Base-by-base conservation (phyloP, 768 basidiomycete genomes). In the Cystobasidium ongulense region DNA sequence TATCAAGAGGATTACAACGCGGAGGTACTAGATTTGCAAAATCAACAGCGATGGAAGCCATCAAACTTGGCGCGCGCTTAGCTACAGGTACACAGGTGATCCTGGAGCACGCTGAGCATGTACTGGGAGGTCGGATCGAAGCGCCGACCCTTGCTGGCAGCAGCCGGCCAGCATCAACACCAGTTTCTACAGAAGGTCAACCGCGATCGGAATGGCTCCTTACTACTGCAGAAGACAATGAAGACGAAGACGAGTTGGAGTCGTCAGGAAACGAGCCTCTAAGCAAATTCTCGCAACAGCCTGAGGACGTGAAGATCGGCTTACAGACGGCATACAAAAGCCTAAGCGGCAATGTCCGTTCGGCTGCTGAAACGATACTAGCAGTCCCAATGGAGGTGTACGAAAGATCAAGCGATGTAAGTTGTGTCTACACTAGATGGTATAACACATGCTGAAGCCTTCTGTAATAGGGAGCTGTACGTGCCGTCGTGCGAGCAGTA, bases 311-410 rank as follows among this genome's bases (percentile, higher is more conserved):
- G 46, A 86, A 83, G 77, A 92, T 97, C 79, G 96, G 96, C 18
- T 84, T 99, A 38, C 87, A 92, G 75, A 88, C 87, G 0, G 96
- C 94, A n/a, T 97, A 97, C 81, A 87, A 85, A 80, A 94, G 91
- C 78, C 81, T 99, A 78, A 87, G 86, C 65, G 87, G 84, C 79
- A 97, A 98, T 81, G 81, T 99, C 75, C 89, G 88, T 77, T 91
- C 90, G 52, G 96, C 96, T 31, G 96, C 95, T 29, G 95, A 99
- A 82, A 99, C 96, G 0, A 98, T 99, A 75, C 85, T 99, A 41
- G 95, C 96, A 0, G 92, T 99, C 0, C 96, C 96, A 0, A 97
- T 98, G 95, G 96, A 98, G 81, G 92, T 97, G 13, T 95, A 97
- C 77, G 96, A 99, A 81, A 85, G 90, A 74, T 90, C 92, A 11